Base-by-base conservation (phyloP, 805 yeast species). In the Schizosaccharomyces japonicus region DNA sequence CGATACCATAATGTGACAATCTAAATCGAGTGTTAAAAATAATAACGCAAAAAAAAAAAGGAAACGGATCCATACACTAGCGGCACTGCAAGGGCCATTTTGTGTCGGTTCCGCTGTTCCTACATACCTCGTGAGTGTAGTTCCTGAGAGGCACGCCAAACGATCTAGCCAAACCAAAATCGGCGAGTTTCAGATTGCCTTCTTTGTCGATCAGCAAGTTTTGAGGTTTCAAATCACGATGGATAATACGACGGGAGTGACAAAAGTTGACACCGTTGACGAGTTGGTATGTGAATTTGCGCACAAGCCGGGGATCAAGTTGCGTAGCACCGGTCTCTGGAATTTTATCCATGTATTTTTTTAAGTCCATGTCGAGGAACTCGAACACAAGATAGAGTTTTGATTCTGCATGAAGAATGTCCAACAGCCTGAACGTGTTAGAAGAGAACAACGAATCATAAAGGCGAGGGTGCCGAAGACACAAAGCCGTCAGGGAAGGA, bases 141-240 rank as follows among this genome's bases (percentile, higher is more conserved):
- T 95, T 93, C 57, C 95, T 74, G 51, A 90, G 72, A 1, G 98
- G 98, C 11, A 90, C 95, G 47, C 98, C 98, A 62, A 84, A 90
- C 0, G 95, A 96, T 52, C 98, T 68, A 0, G 98, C 98, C 47
- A 90, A 69, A 30, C 98, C 98, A 60, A 90, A 90, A 65, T 90
- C 92, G 1, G 85, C 90, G 46, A 80, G 66, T 60, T 84, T 84
- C 60, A 90, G 71, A 61, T 82, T 87, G 34, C 98, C 96, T 59
- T 85, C 95, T 60, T 84, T 85, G 63, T 90, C 84, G 56, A 90
- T 87, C 58, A 90, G 72, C 59, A 90, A 68, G 63, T 90, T 90
- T 63, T 90, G 98, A 2, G 98, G 98, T 63, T 90, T 90, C 58
- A 90, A 71, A 63, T 90, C 98, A 55, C 98, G 76, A 63, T 90